Conservation (phyloP, 1,284 basidiomycete species). For the Leucoagaricus sp. region DNA sequence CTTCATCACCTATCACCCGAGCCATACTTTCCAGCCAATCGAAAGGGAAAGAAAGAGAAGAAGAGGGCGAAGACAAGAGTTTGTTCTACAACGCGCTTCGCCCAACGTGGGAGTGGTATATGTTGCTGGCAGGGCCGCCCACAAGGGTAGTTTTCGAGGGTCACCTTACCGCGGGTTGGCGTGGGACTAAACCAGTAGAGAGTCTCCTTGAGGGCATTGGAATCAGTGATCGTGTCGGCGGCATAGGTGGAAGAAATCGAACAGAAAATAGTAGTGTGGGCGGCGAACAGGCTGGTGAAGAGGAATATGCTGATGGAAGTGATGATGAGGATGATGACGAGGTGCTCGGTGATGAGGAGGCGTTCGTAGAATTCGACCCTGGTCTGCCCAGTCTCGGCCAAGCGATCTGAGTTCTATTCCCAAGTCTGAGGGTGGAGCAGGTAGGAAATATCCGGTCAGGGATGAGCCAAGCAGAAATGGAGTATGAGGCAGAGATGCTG, state of each 20-base stretch:
- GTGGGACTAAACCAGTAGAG: constrained; percentile 67
- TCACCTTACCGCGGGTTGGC: constrained; percentile 79
- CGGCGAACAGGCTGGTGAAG: constrained; percentile 16
- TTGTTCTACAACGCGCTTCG: constrained; percentile 52
- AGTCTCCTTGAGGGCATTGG: constrained; percentile 75
- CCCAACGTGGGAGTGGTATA: constrained; percentile 79
- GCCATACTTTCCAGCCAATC: neutral
- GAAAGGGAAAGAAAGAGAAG: constrained; percentile 13
- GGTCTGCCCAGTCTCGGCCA: constrained; percentile 69
- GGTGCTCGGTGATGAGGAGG: constrained; percentile 32
- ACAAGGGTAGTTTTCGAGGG: constrained; percentile 81
- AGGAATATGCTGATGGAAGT: neutral
- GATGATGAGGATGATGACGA: constrained; percentile 22
- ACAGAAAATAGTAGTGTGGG: constrained; percentile 16
- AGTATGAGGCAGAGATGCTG: constrained; percentile 65
- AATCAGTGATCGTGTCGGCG: constrained; percentile 26
- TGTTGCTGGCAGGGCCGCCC: constrained; percentile 70
- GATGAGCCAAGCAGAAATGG: constrained; percentile 49
- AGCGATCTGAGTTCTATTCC: constrained; percentile 70
- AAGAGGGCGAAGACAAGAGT: constrained; percentile 22
- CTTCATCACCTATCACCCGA: neutral
- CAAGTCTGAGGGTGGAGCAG: constrained; percentile 41
- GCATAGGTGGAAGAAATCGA: constrained; percentile 16
- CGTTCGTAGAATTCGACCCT: constrained; percentile 67
- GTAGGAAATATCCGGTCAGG: neutral